phyloP scores from a whole-genome alignment of 2,329 filamentous ascomycete genomes.

The Pezicula carpinea region DNA sequence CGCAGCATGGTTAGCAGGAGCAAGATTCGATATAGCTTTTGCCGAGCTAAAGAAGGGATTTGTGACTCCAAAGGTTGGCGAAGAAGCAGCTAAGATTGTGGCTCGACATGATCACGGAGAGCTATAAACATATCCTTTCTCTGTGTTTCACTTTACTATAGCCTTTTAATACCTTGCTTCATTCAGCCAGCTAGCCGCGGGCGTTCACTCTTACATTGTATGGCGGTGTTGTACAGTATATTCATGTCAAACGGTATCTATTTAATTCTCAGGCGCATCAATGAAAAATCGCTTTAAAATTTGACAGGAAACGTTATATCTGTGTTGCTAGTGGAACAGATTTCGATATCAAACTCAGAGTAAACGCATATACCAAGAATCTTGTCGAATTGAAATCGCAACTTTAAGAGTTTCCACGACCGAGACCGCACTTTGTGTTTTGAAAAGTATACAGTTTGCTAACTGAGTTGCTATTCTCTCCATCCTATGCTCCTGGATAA shows the following conservation, averaged over 20 bases:
- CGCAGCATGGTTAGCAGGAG: slow-evolving; percentile 74
- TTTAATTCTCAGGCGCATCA: not conserved
- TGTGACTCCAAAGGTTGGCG: slow-evolving; percentile 28
- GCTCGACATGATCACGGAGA: slow-evolving; percentile 23
- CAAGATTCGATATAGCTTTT: slow-evolving; percentile 71
- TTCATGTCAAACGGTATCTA: not conserved
- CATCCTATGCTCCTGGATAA: too few relatives aligned
- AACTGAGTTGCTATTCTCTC: too few relatives aligned
- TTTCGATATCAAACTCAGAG: too few relatives aligned
- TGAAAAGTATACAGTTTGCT: too few relatives aligned
- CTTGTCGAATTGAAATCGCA: too few relatives aligned
- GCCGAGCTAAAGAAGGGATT: slow-evolving; percentile 44
- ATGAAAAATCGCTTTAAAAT: not conserved
- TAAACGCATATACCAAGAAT: too few relatives aligned
- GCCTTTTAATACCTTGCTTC: not conserved
- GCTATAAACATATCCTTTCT: slow-evolving; percentile 11
- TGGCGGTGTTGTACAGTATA: not conserved
- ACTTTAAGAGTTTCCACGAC: too few relatives aligned
- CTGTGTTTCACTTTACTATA: slow-evolving; percentile 3
- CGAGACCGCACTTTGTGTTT: too few relatives aligned
- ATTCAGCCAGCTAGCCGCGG: not conserved
- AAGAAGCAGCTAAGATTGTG: slow-evolving; percentile 19
- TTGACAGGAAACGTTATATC: too few relatives aligned
- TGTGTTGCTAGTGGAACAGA: too few relatives aligned
- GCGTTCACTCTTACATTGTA: not conserved